These are phyloP conservation scores for Mimosa pudica DNA, from an alignment of 306 rosid species.

Conservation along the genomic window DNA sequence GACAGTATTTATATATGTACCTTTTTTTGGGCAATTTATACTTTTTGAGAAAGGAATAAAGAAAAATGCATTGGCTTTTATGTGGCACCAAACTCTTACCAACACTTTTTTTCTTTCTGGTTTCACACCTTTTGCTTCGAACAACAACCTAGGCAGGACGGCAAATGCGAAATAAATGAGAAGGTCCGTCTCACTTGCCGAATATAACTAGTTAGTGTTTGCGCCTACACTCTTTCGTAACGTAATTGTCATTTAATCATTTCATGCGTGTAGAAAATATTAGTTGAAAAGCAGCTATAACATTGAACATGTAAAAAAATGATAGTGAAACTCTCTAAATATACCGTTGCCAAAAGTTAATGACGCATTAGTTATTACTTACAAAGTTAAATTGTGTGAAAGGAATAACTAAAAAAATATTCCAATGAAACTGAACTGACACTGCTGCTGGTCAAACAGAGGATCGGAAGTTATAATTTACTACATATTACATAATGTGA, in stretches of 20 bases:
- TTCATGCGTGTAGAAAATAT: too few species aligned
- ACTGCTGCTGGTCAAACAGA: not conserved
- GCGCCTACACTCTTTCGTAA: not conserved
- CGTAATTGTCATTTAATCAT: not conserved
- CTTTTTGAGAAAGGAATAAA: not conserved
- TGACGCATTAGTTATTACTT: not conserved
- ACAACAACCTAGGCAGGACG: not conserved
- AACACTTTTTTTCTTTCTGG: constrained; percentile 2
- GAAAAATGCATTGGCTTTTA: constrained; percentile 17
- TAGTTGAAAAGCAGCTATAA: not conserved
- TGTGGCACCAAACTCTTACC: constrained; percentile 19
- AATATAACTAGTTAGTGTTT: not conserved
- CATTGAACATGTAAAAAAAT: too few species aligned
- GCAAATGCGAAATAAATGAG: constrained; percentile 4
- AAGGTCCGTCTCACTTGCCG: not conserved
- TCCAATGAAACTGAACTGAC: not conserved
- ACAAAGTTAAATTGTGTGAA: too few species aligned
- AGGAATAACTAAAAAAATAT: too few species aligned
- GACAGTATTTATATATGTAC: not conserved
- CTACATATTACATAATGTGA: too few species aligned
- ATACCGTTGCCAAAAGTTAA: too few species aligned
- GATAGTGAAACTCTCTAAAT: not conserved
- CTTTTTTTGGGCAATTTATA: too few species aligned
- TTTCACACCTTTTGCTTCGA: constrained; percentile 3
- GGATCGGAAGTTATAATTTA: too few species aligned